Base-by-base conservation (phyloP, 257 asterid species). In the Nicotiana tomentosiformis region DNA sequence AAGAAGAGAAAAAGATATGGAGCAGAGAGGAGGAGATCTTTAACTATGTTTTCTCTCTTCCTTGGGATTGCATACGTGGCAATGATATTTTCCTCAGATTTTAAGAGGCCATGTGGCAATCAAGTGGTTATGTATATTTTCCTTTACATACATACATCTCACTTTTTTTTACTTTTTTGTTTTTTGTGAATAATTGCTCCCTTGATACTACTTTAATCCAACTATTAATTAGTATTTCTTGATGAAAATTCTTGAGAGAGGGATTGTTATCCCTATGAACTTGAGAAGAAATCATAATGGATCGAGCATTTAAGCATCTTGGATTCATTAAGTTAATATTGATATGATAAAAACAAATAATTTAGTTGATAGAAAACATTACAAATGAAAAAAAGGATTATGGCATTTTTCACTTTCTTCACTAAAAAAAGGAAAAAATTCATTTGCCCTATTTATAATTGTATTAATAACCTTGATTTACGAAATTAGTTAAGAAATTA, bases 61-160 rank as follows among this genome's bases (percentile, higher is more conserved):
- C 56, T 33, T 12, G 81, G 3, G 2, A 6, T 26, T 82, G 93
- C 97, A 39, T 77, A 95, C 94, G 98, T 95, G 90, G 88, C 90
- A 60, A 81, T 83, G 88, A 87, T 87, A 85, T 87, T 87, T 87
- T 85, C 86, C 85, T 84, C 84, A 66, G 23, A 76, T 29, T 35
- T 26, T 74, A 51, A 4, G 4, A 10, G 10, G 64, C 80, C 80
- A 76, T 29, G 80, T 76, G 80, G 62, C 64, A 26, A 26, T 3
- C 80, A 76, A 76, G 80, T 74, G 80, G 80, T 23, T 23, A 23
- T 23, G 26, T 23, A 23, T 23, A 23, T 23, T 23, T 23, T 23
- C 26, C 26, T 23, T 1, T 23, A 23, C 15, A 51, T 51, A 51
- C 16, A 12, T 53, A 53, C 5, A 53, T 53, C 57, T 10, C 57